Base-by-base conservation (phyloP, 768 basidiomycete genomes). In the Tricholoma furcatifolium region DNA sequence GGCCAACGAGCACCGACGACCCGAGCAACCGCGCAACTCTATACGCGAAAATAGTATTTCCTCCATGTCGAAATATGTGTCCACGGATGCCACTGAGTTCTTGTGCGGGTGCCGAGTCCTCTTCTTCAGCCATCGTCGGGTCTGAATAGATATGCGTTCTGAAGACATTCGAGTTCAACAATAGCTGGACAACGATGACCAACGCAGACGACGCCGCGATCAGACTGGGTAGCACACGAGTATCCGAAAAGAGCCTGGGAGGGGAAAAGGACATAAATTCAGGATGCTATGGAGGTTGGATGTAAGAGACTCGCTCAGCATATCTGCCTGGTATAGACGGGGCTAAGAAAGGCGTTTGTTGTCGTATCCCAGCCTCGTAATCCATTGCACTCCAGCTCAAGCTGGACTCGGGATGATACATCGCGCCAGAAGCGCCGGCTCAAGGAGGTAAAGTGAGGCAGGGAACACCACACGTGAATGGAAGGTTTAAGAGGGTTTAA, bases 11-110 rank as follows among this genome's bases (percentile, higher is more conserved):
- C 2, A 69, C 65, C 23, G 76, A 64, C 44, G 75, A 74, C 24
- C 73, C 73, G 2, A 78, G 48, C 4, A 82, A 65, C 18, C 84
- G 73, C 1, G 70, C 57, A 31, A 81, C 47, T 56, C 77, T 79
- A 65, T 75, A 76, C 11, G 62, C 61, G 63, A 81, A 83, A 21
- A 81, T 76, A 12, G 66, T 64, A 4, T 62, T 55, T 9, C 83
- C 83, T 4, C 81, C 79, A 48, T 78, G 74, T 11, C 64, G 57
- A 14, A 60, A 47, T 27, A 82, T 62, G 57, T 80, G 79, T 27
- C 60, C 65, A 34, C 65, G 65, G 46, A 76, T 60, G 44, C 75
- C 73, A 21, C 64, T 62, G 31, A 65, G 48, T 24, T 47, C 12
- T n/a, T n/a, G n/a, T n/a, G n/a, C n/a, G n/a, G 32, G 21, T 6